These are phyloP conservation scores for Ashbya aceris DNA, from an alignment of 1,139 yeast genomes.

Conservation along the genomic window DNA sequence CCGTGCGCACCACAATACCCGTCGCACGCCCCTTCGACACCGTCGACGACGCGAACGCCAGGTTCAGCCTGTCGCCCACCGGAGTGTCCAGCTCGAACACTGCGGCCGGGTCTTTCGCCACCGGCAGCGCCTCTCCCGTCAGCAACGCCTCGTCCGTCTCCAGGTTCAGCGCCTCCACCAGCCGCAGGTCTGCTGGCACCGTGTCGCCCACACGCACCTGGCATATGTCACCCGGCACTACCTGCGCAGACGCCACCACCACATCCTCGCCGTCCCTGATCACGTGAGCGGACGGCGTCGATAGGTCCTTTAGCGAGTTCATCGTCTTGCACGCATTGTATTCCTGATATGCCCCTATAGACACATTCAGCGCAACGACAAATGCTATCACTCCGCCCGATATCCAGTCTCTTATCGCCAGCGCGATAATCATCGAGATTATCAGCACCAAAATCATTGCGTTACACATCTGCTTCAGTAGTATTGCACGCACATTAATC, in stretches of 20 bases:
- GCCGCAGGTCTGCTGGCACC: conserved; percentile 87
- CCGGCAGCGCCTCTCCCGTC: conserved; percentile 92
- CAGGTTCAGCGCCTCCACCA: conserved; percentile 66
- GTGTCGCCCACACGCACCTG: conserved; percentile 87
- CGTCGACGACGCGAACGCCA: conserved; percentile 93
- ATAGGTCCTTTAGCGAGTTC: conserved; percentile 82
- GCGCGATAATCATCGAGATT: conserved; percentile 78
- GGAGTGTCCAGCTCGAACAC: conserved; percentile 35
- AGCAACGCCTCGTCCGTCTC: conserved; percentile 85
- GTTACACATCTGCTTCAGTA: conserved; percentile 78
- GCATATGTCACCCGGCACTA: conserved; percentile 96
- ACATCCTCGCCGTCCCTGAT: conserved; percentile 70
- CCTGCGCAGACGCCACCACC: conserved; percentile 66
- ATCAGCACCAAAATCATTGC: conserved; percentile 81
- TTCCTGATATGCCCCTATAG: conserved; percentile 93
- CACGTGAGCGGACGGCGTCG: conserved; percentile 88
- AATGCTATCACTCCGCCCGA: conserved; percentile 86
- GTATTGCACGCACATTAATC: conserved; percentile 54
- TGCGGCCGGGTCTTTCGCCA: conserved; percentile 44
- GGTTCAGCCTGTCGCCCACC: conserved; percentile 59
- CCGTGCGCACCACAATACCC: conserved; percentile 88
- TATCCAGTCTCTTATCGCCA: conserved; percentile 86
- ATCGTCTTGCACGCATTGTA: conserved; percentile 89
- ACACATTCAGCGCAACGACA: conserved; percentile 85
- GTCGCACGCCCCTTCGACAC: conserved; percentile 91